Evolutionary conservation across 2,329 filamentous ascomycete species (phyloP), one percentile per base, ranked within the genome.

Genomic region (Xylariaceae sp.): DNA sequence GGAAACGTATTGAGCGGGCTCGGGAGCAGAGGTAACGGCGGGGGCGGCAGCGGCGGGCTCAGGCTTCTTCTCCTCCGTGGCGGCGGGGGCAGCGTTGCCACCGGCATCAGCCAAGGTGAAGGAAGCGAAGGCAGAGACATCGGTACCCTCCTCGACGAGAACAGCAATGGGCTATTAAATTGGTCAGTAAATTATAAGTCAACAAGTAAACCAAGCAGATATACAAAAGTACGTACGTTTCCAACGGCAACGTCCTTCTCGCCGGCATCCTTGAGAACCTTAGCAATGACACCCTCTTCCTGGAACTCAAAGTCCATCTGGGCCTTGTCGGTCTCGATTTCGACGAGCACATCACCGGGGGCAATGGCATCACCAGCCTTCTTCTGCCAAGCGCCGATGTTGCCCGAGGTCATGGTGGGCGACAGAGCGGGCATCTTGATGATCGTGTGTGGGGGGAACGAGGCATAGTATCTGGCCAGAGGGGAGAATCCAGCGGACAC

Each of bases 261-360:
- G 66, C 95, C 95, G 61, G 88, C 88, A 51, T 96, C 89, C 80
- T 92, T 94, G 72, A 99, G 81, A 65, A 97, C 84, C 84, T 96
- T 96, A 71, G 94, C 93, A 68, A 99, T 83, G 62, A 96, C 84
- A 81, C 93, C 94, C 75, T 97, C 94, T 73, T 99, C 94, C 78
- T 99, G 94, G 79, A 96, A 97, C 78, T 99, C 94, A 75, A 99
- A 97, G 81, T 99, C 94, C 94, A 99, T 99, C 81, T 97, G 94
- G 66, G 94, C 94, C 84, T 99, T 99, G 79, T 99, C 94, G 70
- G 94, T 99, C 84, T 99, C 94, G 72, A 97, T 96, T 82, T 96
- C 92, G 68, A 96, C 92, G 68, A 99, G 80, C 51, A 99, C 94
- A 75, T 99, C 94, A 74, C 94, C 94, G 55, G 95, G 92, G 60